A percentile compares a stretch with the other conserved stretches of the same genome.
Evolutionary conservation across 2,329 filamentous ascomycete genomes (phyloP).

Genomic region (Pezicula radicicola): DNA sequence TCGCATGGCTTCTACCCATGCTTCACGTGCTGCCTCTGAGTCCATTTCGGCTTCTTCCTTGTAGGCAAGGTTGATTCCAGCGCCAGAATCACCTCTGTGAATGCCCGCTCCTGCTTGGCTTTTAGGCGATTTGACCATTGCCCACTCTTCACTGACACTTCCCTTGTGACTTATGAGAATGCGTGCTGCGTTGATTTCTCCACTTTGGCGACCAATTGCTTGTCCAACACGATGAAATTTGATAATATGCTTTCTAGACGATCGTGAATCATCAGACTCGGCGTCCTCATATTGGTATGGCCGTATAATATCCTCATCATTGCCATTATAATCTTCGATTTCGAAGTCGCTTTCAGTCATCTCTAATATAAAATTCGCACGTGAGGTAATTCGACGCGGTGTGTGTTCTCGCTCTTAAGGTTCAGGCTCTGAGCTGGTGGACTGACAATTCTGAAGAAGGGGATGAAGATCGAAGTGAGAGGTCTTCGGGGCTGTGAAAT

Average conservation of each 20-base stretch:
- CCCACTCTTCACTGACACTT: background rate
- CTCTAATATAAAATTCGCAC: slow-evolving; percentile 28
- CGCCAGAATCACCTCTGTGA: background rate
- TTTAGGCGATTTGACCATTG: background rate
- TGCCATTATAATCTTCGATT: slow-evolving; percentile 22
- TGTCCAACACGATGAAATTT: slow-evolving; percentile 11
- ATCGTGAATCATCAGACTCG: slow-evolving; percentile 21
- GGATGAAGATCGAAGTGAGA: slow-evolving; percentile 37
- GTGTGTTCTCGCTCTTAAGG: background rate
- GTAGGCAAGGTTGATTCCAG: slow-evolving; percentile 19
- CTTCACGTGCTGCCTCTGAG: slow-evolving; percentile 15
- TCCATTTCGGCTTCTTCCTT: slow-evolving; percentile 8
- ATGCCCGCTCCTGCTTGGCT: background rate
- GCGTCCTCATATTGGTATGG: slow-evolving; percentile 30
- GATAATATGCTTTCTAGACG: slow-evolving; percentile 10
- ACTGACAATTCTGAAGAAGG: slow-evolving; percentile 23
- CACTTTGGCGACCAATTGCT: background rate
- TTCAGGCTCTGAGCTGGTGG: background rate
- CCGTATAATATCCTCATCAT: slow-evolving; percentile 22
- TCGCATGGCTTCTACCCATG: slow-evolving; percentile 17
- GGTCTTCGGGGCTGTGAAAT: slow-evolving; percentile 12
- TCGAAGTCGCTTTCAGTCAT: slow-evolving; percentile 24
- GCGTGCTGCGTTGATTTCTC: background rate
- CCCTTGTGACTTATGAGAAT: background rate
- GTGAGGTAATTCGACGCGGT: slow-evolving; percentile 6